phyloP scores from a whole-genome alignment of 306 rosid species.

The Rosa lucieae region DNA sequence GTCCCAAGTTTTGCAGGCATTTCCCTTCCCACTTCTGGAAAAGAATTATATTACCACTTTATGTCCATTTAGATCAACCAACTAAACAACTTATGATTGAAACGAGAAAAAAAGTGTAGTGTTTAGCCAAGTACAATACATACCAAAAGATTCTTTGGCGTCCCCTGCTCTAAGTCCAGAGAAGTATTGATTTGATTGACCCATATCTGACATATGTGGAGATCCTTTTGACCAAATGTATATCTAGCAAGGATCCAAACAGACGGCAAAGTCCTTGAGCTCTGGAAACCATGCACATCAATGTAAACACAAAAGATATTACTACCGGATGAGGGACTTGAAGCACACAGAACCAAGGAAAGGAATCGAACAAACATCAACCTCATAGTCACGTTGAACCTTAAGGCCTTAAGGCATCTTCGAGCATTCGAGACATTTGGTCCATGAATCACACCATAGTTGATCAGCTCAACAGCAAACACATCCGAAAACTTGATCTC shows the following conservation, averaged over 20 bases:
- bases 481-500: conserved; percentile 63
- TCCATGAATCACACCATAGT: conserved; percentile 43
- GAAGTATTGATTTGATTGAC: conserved; percentile 53
- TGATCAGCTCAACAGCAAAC: conserved; percentile 61
- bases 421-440: conserved; percentile 42
- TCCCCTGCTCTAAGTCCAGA: conserved; percentile 52
- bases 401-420: conserved; percentile 32
- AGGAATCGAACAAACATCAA: conserved; percentile 34
- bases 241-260: conserved; percentile 50
- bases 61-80: conserved; percentile 15
- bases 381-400: conserved; percentile 45
- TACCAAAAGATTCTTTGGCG: conserved; percentile 89
- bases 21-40: conserved; percentile 78
- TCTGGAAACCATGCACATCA: conserved; percentile 57
- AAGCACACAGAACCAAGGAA: conserved; percentile 18
- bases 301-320: conserved; percentile 15
- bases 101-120: conserved; percentile 14
- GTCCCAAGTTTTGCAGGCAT: conserved; percentile 80
- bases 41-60: conserved; percentile 26
- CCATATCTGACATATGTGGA: conserved; percentile 70
- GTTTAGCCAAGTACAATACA: conserved; percentile 35
- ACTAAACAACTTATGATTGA: conserved; percentile 12
- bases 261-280: conserved; percentile 59
- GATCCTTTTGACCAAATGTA: conserved; percentile 68
- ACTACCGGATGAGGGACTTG: conserved; percentile 16